phyloP scores from a whole-genome alignment of 306 rosid species.

The Cicer arietinum region DNA sequence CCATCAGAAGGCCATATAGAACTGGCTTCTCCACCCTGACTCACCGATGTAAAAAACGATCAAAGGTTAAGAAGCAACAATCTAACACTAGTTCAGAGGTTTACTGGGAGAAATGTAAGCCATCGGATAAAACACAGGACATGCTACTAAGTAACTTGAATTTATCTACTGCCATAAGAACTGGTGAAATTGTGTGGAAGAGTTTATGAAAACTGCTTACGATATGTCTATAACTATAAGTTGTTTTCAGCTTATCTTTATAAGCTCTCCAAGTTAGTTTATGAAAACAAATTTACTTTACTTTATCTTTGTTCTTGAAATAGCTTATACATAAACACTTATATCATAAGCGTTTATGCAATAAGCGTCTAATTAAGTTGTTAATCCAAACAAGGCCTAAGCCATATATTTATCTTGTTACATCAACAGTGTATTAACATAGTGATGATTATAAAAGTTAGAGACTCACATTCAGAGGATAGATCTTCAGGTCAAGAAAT shows the following conservation, averaged over 20 bases:
- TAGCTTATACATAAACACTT: too few relatives aligned
- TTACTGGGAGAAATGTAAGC: background rate
- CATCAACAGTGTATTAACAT: constrained; percentile 8
- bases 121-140: background rate
- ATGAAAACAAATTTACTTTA: too few relatives aligned
- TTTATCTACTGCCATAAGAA: too few relatives aligned
- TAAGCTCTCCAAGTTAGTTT: too few relatives aligned
- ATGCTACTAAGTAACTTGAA: background rate
- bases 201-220: too few relatives aligned
- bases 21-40: constrained; percentile 61
- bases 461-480: constrained; percentile 64
- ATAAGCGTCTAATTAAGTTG: too few relatives aligned
- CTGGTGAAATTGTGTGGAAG: too few relatives aligned
- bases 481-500: constrained; percentile 76
- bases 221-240: too few relatives aligned
- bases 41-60: background rate
- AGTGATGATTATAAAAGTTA: background rate
- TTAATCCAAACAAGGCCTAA: background rate
- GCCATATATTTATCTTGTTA: background rate
- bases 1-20: constrained; percentile 74
- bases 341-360: too few relatives aligned
- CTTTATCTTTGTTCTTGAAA: too few relatives aligned
- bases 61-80: constrained; percentile 19
- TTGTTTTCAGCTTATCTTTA: too few relatives aligned
- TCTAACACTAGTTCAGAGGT: background rate